Evolutionary conservation across 2,329 filamentous ascomycete genomes (phyloP).

Genomic region (Fusarium verrucosum): DNA sequence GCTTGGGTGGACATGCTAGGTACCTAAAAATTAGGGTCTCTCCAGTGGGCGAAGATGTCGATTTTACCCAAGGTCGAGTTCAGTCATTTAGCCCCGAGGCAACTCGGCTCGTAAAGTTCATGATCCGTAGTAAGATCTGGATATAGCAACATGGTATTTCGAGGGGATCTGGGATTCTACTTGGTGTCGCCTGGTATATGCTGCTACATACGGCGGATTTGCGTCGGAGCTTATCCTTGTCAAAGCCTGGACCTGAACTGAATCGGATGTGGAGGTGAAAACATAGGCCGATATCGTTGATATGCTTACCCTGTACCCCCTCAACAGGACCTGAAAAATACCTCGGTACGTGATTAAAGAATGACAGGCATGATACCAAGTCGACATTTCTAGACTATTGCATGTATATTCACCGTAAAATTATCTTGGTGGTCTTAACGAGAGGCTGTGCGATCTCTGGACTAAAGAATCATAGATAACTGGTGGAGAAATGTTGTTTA

Average conservation of each 20-base stretch:
- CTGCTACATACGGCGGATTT: not conserved
- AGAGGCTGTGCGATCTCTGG: no score
- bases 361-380: no score
- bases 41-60: not conserved
- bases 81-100: slow-evolving; percentile 10
- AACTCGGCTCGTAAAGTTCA: slow-evolving; percentile 7
- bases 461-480: no score
- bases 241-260: not conserved
- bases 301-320: slow-evolving; percentile 16
- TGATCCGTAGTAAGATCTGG: not conserved
- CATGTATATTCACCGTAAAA: no score
- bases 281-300: not conserved
- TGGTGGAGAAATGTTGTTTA: no score
- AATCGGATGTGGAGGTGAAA: slow-evolving; percentile 2
- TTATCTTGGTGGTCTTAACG: no score
- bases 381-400: no score
- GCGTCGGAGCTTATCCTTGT: not conserved
- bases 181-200: not conserved
- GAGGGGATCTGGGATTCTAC: not conserved
- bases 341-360: no score
- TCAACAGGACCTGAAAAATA: no score
- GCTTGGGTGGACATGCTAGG: slow-evolving; percentile 3
- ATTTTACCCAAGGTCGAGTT: not conserved
- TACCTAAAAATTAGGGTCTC: slow-evolving; percentile 15
- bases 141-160: not conserved